Evolutionary conservation across 2,329 filamentous ascomycete genomes (phyloP), one percentile per base, ranked within the genome.

Genomic region (Dactylellina drechsleri): DNA sequence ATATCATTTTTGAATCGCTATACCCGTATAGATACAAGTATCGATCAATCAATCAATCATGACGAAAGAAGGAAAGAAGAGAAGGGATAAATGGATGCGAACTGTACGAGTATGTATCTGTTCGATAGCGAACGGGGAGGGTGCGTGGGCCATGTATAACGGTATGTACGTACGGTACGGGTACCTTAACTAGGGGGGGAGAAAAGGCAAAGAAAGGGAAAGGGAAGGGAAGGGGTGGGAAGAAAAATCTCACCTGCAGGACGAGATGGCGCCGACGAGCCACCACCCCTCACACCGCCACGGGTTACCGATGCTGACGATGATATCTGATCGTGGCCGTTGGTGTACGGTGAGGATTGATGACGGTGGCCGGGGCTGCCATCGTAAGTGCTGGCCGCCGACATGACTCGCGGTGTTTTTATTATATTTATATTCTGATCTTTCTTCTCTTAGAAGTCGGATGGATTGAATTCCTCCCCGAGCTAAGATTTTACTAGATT

Each of bases 321-420:
- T 10, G 13, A 18, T 18, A 50, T 50, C 45, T 45, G 20, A 20
- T 71, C 66, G 52, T 52, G 26, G 23, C 58, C 66, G 52, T 74
- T 66, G 43, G 50, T 41, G 64, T 66, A 74, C 2, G 70, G 70
- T 41, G 66, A 71, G 5, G 57, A 56, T 16, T 70, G 45, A 4
- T 62, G 59, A 16, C 47, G 59, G 43, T 56, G 61, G 68, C 67
- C 54, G 36, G 68, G 68, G 62, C 70, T 74, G 62, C 70, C 70
- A 40, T 74, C 70, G 64, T 60, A 66, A 43, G 47, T 59, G 64
- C 52, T 66, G 23, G 62, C 62, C 41, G 64, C 66, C 56, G 70
- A 74, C 68, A 74, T 67, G 59, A 64, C 59, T 47, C n/a, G 47
- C 40, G 8, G 31, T 15, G 43, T 10, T 47, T 47, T 6, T 13